These are phyloP conservation scores for Podaxis mareebaensis DNA, from an alignment of 768 basidiomycete species.

Conservation along the genomic window DNA sequence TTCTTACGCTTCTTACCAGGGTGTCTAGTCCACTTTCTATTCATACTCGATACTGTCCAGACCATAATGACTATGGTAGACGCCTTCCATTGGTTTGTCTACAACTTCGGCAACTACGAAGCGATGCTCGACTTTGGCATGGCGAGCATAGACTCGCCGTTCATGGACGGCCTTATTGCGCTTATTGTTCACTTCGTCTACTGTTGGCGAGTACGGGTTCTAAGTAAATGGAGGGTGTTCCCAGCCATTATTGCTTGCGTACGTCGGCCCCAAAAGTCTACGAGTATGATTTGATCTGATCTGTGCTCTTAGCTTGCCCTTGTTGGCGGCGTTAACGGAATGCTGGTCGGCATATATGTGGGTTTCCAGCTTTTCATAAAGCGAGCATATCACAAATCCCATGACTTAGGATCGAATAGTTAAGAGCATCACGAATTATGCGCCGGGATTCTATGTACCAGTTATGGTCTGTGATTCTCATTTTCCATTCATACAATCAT, in stretches of 20 bases:
- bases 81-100: constrained; percentile 11
- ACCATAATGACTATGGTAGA: constrained; percentile 13
- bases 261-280: background rate
- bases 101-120: constrained; percentile 4
- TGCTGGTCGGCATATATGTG: constrained; percentile 7
- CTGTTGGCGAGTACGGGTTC: constrained; percentile 5
- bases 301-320: background rate
- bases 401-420: background rate
- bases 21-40: constrained; percentile 11
- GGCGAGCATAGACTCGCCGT: background rate
- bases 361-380: background rate
- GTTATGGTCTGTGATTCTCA: background rate
- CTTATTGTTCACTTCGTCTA: constrained; percentile 7
- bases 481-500: no score
- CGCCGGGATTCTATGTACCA: background rate
- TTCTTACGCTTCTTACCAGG: background rate
- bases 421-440: background rate
- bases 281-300: background rate
- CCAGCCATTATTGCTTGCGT: constrained; percentile 3
- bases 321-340: background rate
- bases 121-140: background rate
- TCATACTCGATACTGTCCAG: constrained; percentile 8
- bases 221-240: constrained; percentile 4
- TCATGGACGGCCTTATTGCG: constrained; percentile 9
- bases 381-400: background rate